phyloP scores from a whole-genome alignment of 2,329 filamentous ascomycete species.

The Xylaria sp. region DNA sequence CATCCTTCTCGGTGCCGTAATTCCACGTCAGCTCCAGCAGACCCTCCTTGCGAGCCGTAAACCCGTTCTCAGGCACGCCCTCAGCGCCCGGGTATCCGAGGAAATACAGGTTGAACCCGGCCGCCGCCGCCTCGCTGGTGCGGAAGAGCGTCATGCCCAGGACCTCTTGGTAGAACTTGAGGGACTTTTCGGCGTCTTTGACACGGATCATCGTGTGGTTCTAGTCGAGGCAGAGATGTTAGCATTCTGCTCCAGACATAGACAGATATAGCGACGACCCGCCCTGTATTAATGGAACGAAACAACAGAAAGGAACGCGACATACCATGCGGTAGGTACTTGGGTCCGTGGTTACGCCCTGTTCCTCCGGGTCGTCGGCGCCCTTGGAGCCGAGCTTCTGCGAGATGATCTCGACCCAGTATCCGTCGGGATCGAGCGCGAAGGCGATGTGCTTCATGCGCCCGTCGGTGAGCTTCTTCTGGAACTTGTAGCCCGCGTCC shows the following conservation, averaged over 20 bases:
- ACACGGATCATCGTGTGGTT: conserved; percentile 96
- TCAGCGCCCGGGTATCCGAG: conserved; percentile 77
- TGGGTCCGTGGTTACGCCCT: conserved; percentile 76
- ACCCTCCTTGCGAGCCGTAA: conserved; percentile 77
- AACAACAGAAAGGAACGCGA: background rate
- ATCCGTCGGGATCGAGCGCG: conserved; percentile 85
- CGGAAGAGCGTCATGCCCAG: conserved; percentile 88
- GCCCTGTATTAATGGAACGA: background rate
- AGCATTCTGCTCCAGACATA: background rate
- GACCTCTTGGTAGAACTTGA: conserved; percentile 84
- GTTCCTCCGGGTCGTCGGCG: conserved; percentile 74
- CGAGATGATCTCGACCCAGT: conserved; percentile 86
- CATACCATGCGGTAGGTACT: conserved; percentile 76
- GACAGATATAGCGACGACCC: background rate
- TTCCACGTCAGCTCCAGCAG: conserved; percentile 91
- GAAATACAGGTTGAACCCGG: conserved; percentile 92
- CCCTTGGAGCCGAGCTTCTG: conserved; percentile 63
- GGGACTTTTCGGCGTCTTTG: conserved; percentile 79
- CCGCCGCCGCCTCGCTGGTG: conserved; percentile 73
- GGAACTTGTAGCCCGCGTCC: conserved; percentile 89
- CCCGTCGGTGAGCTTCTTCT: conserved; percentile 93
- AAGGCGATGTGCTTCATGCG: conserved; percentile 91
- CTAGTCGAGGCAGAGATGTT: conserved; percentile 51
- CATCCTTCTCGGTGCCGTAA: conserved; percentile 85
- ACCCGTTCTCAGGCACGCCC: conserved; percentile 62